Conservation (phyloP, 345 rosid genomes). For the Pseudoturritis turrita region DNA sequence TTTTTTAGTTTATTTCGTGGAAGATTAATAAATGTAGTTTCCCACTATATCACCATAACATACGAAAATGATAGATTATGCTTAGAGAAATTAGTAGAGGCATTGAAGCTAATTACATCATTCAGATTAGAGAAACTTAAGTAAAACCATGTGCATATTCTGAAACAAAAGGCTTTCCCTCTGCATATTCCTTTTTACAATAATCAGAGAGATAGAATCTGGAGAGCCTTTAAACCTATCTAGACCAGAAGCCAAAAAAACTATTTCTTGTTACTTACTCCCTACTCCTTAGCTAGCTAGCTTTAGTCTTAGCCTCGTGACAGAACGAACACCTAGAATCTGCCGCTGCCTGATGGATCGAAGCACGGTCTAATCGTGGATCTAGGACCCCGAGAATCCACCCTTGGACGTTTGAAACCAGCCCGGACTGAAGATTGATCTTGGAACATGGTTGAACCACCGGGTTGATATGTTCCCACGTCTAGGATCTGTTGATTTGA, state of each 20-base stretch:
- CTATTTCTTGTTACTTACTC: neutral
- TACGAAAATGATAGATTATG: neutral
- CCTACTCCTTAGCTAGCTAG: neutral
- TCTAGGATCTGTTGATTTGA: neutral
- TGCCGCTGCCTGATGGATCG: neutral
- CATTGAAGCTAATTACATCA: neutral
- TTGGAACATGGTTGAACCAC: conserved; percentile 3
- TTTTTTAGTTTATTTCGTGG: no score
- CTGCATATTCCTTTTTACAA: neutral
- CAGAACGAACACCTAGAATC: conserved; percentile 4
- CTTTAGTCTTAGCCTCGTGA: neutral
- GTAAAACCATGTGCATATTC: neutral
- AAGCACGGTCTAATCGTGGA: conserved; percentile 8
- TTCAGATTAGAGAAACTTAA: neutral
- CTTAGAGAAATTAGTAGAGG: neutral
- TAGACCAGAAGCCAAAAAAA: neutral
- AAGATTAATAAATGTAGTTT: no score
- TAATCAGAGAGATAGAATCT: neutral
- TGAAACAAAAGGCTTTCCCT: neutral
- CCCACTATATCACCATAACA: neutral
- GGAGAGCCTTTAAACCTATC: neutral
- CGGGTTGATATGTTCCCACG: neutral
- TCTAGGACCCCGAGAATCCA: conserved; percentile 6
- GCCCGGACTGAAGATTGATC: neutral
- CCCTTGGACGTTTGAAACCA: conserved; percentile 15